Conservation (phyloP, 352 stramenopile genomes). For the Pelagophyceae sp. region DNA sequence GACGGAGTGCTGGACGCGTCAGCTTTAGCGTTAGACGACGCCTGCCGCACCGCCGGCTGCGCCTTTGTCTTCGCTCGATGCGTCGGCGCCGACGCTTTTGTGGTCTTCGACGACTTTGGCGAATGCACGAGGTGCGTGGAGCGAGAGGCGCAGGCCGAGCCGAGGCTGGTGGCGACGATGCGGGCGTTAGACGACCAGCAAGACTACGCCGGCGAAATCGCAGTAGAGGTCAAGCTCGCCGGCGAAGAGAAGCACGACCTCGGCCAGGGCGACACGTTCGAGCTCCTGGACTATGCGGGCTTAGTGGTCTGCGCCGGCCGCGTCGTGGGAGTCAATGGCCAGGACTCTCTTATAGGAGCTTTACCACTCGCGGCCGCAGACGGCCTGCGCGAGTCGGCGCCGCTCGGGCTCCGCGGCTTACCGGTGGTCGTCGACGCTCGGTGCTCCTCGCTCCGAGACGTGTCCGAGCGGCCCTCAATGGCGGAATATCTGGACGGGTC, state of each 20-base stretch:
- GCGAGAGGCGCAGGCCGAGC: not conserved
- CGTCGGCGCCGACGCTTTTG: not conserved
- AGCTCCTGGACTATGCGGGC: not conserved
- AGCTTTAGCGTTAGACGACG: not conserved
- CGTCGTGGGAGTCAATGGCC: not conserved
- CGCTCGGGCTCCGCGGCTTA: not conserved
- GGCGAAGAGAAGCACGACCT: slow-evolving; percentile 2
- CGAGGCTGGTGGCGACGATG: not conserved
- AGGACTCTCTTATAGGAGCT: not conserved
- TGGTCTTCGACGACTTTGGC: slow-evolving; percentile 20
- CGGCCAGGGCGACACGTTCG: not conserved
- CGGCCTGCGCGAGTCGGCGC: too few species aligned
- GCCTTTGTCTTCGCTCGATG: not conserved
- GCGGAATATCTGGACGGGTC: too few species aligned
- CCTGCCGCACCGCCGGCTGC: not conserved
- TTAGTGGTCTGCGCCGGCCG: too few species aligned
- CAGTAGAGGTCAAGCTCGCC: not conserved
- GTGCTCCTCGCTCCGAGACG: not conserved
- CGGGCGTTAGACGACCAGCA: not conserved
- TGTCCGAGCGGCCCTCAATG: not conserved
- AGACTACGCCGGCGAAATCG: not conserved
- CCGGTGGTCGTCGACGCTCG: not conserved
- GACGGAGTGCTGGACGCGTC: not conserved
- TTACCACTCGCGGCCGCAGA: too few species aligned
- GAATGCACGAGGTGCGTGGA: not conserved